Base-by-base conservation (phyloP, 257 asterid species). In the Lycium ferocissimum region DNA sequence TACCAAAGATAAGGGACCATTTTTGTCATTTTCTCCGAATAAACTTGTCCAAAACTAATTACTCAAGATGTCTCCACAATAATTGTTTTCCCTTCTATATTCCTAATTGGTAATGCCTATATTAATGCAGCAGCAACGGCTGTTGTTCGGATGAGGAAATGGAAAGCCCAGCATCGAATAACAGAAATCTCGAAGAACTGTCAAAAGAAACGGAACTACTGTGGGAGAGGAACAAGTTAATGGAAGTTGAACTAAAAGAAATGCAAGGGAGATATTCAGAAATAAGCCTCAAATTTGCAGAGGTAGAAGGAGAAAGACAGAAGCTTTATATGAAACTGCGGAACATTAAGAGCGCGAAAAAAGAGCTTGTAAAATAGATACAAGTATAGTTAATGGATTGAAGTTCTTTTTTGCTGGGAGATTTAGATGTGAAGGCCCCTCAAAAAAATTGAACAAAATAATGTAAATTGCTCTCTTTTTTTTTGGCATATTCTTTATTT, bases 251-350 rank as follows among this genome's bases (percentile, higher is more conserved):
- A 62, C 86, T 97, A 83, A 94, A 92, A 87, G 99, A 97, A 84
- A 95, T 97, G 98, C 99, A 97, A 87, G 97, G 90, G 86, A 93
- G 99, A 91, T 97, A 97, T 83, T 97, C 99, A 26, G 99, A 95
- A 83, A 92, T 97, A 89, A 97, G 99, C 90, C 97, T 97, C 61
- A 97, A 92, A 88, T 97, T 97, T 91, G 99, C 99, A 22, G 99
- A 97, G 88, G 99, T 97, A 9, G 99, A 97, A 85, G 99, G 99
- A 53, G 99, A 97, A 90, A 85, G 99, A 75, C 99, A 97, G 80
- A 95, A 92, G 20, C 99, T 97, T 38, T 95, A 94, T 33, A 97
- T 97, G 99, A 92, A 87, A 89, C 86, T 97, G 54, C 94, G 99
- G 0, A 76, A 51, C 82, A 76, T 76, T 35, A 76, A 93, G 93